Conservation (phyloP, 192 early-diverging fungal species). For the Phlyctochytrium bullatum region DNA sequence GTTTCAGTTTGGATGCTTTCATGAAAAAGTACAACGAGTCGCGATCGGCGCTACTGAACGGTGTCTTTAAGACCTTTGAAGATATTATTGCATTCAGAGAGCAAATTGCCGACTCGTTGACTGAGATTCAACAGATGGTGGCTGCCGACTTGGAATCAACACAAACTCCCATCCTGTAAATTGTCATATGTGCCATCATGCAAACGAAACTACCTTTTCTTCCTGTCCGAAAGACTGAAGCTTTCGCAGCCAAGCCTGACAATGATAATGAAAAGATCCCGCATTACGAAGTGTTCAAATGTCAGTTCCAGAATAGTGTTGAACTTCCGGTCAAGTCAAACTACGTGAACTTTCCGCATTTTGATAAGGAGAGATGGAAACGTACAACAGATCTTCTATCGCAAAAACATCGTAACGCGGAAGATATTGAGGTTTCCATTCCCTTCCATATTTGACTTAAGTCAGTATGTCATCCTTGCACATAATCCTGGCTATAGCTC, state of each 20-base stretch:
- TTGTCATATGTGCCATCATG: not conserved
- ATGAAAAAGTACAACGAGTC: conserved; percentile 12
- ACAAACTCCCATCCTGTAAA: not conserved
- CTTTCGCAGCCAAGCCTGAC: too few species aligned
- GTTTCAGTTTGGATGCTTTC: conserved; percentile 8
- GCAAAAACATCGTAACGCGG: not conserved
- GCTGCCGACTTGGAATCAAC: conserved; percentile 7
- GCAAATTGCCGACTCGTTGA: conserved; percentile 26
- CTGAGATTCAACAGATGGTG: conserved; percentile 29
- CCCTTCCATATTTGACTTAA: too few species aligned
- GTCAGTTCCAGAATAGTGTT: too few species aligned
- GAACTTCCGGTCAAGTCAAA: too few species aligned
- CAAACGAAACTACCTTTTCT: not conserved
- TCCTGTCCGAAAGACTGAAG: not conserved
- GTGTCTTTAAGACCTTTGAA: conserved; percentile 33
- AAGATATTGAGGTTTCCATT: conserved; percentile 9
- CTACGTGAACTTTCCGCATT: too few species aligned
- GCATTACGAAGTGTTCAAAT: too few species aligned
- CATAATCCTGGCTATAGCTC: too few species aligned
- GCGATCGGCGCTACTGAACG: conserved; percentile 24
- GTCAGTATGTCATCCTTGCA: too few species aligned
- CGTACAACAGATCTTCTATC: not conserved
- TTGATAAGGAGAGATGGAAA: conserved; percentile 2
- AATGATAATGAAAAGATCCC: too few species aligned
- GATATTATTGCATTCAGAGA: conserved; percentile 41